Evolutionary conservation across 2,329 filamentous ascomycete species (phyloP).

Genomic region (Fusarium udum): DNA sequence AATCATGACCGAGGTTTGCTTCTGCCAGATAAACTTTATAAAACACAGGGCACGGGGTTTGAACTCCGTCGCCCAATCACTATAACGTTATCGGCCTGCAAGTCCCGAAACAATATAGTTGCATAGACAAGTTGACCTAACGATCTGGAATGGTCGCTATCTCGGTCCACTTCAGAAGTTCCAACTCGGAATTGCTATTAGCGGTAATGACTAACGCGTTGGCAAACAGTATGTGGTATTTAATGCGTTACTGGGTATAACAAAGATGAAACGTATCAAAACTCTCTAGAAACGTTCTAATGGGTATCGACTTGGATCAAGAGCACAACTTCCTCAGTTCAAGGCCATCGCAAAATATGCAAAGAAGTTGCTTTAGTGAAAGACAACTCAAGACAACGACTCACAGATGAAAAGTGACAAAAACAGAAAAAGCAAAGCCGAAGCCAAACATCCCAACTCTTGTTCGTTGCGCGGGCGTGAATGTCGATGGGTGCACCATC

Average conservation of each 20-base stretch:
- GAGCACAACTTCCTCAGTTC: constrained; percentile 10
- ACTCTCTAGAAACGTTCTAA: constrained; percentile 35
- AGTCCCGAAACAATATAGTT: not conserved
- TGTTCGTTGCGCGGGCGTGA: not conserved
- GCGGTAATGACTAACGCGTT: not conserved
- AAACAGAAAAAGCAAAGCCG: constrained; percentile 10
- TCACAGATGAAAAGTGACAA: not conserved
- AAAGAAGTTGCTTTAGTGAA: constrained; percentile 11
- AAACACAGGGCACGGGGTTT: not conserved
- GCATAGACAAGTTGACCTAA: not conserved
- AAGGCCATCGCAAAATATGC: constrained; percentile 20
- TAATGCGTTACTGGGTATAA: constrained; percentile 5
- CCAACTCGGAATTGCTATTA: constrained; percentile 8
- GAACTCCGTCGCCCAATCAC: not conserved
- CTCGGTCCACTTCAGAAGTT: not conserved
- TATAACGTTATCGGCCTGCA: no score
- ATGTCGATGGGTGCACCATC: constrained; percentile 3
- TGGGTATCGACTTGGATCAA: constrained; percentile 36
- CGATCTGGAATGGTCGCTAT: not conserved
- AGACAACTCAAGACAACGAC: constrained; percentile 5
- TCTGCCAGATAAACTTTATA: not conserved
- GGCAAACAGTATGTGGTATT: constrained; percentile 23
- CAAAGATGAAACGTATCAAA: constrained; percentile 19
- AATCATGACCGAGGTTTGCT: not conserved
- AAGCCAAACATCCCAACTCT: constrained; percentile 4